These are phyloP conservation scores for Populus alba DNA, from an alignment of 345 rosid genomes.

Conservation along the genomic window DNA sequence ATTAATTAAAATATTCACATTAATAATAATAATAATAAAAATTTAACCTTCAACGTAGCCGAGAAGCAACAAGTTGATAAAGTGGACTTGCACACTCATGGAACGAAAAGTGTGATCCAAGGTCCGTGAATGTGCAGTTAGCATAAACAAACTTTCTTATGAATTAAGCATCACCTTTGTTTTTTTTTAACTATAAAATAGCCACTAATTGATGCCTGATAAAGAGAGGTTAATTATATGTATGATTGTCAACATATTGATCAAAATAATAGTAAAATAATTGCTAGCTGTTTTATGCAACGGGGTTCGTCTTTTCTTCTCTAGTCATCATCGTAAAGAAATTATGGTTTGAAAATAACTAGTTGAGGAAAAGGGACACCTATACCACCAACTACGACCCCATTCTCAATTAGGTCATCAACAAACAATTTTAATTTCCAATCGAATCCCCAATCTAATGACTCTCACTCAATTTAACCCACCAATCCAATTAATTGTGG, in stretches of 20 bases:
- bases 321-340: neutral
- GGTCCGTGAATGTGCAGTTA: too few relatives aligned
- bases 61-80: neutral
- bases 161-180: slow-evolving; percentile 20
- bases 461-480: neutral
- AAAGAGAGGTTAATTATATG: neutral
- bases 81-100: neutral
- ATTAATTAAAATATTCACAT: too few relatives aligned
- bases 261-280: neutral
- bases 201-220: neutral
- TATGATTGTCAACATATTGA: neutral
- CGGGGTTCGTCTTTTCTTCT: neutral
- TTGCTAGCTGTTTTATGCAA: neutral
- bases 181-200: neutral
- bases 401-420: neutral
- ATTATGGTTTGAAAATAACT: neutral
- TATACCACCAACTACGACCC: neutral
- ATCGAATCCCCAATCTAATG: neutral
- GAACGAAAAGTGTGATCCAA: neutral
- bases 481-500: too few relatives aligned
- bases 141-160: slow-evolving; percentile 4
- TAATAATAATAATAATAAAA: too few relatives aligned
- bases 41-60: neutral
- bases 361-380: neutral
- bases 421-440: too few relatives aligned